Evolutionary conservation across 352 stramenopile genomes (phyloP).

Genomic region (Globisporangium takayamanum): DNA sequence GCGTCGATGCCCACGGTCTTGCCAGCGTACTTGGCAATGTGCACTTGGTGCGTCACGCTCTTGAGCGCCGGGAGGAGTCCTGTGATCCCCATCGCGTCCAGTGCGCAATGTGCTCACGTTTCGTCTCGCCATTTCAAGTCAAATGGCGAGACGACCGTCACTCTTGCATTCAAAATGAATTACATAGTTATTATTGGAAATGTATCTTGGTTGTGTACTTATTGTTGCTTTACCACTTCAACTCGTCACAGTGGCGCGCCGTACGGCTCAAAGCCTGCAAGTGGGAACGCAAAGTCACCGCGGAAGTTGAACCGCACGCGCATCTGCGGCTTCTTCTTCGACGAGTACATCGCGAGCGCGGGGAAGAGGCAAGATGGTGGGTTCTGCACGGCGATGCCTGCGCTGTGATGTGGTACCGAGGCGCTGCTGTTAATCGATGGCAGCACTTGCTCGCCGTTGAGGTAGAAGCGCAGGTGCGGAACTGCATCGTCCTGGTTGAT

Average conservation of each 20-base stretch:
- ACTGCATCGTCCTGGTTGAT: slow-evolving; percentile 70
- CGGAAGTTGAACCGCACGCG: slow-evolving; percentile 76
- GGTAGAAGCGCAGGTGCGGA: slow-evolving; percentile 64
- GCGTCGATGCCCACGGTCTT: slow-evolving; percentile 73
- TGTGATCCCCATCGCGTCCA: slow-evolving; percentile 51
- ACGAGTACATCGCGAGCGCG: slow-evolving; percentile 74
- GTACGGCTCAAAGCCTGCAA: slow-evolving; percentile 66
- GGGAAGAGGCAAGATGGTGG: slow-evolving; percentile 55
- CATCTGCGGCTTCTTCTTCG: slow-evolving; percentile 58
- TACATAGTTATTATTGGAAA: neutral
- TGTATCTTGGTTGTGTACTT: too few relatives aligned
- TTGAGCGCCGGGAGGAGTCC: slow-evolving; percentile 58
- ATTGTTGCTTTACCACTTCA: neutral
- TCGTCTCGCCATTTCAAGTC: neutral
- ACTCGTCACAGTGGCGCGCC: slow-evolving; percentile 35
- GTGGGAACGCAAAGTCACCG: slow-evolving; percentile 57
- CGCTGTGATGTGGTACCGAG: slow-evolving; percentile 1
- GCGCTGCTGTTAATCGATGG: slow-evolving; percentile 16
- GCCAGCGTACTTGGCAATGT: slow-evolving; percentile 71
- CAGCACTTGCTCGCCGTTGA: slow-evolving; percentile 68
- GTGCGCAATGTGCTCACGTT: slow-evolving; percentile 3
- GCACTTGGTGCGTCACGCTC: slow-evolving; percentile 65
- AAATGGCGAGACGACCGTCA: slow-evolving; percentile 4
- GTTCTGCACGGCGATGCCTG: slow-evolving; percentile 45
- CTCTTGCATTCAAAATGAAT: neutral